Conservation (phyloP, 2,329 filamentous ascomycete genomes). For the Orbilia oligospora region DNA sequence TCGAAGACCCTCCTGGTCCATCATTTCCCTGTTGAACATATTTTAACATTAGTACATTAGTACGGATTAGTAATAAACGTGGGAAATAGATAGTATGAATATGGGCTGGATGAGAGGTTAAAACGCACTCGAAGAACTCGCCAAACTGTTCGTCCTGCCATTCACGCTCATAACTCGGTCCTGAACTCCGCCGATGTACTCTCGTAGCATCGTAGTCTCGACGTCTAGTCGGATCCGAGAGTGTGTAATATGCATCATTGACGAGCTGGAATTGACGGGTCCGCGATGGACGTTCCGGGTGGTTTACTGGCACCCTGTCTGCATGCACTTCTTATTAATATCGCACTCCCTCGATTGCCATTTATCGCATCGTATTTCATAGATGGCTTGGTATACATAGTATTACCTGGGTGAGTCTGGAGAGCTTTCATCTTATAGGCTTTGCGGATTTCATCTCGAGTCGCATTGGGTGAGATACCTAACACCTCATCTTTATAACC, state of each 20-base stretch:
- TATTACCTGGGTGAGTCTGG: constrained; percentile 51
- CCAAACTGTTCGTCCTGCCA: constrained; percentile 57
- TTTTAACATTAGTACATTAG: too few relatives aligned
- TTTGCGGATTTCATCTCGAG: constrained; percentile 86
- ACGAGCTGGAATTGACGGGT: constrained; percentile 92
- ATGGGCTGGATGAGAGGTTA: too few relatives aligned
- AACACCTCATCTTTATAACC: constrained; percentile 77
- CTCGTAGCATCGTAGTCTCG: constrained; percentile 84
- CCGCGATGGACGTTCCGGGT: constrained; percentile 83
- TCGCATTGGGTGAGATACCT: constrained; percentile 80
- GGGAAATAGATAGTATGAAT: too few relatives aligned
- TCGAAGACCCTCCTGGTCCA: constrained; percentile 47
- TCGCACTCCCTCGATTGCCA: constrained; percentile 74
- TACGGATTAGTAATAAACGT: neutral
- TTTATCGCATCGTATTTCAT: constrained; percentile 68
- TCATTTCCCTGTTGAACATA: constrained; percentile 52
- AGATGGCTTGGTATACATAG: neutral
- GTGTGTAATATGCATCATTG: constrained; percentile 92
- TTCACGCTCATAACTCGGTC: neutral
- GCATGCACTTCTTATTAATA: constrained; percentile 85
- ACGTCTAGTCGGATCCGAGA: constrained; percentile 83
- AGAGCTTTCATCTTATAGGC: constrained; percentile 85
- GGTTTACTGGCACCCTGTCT: constrained; percentile 86
- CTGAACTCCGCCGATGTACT: constrained; percentile 20
- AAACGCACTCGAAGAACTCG: constrained; percentile 57